These are phyloP conservation scores for Peronospora destructor DNA, from an alignment of 352 stramenopile species.

Conservation along the genomic window DNA sequence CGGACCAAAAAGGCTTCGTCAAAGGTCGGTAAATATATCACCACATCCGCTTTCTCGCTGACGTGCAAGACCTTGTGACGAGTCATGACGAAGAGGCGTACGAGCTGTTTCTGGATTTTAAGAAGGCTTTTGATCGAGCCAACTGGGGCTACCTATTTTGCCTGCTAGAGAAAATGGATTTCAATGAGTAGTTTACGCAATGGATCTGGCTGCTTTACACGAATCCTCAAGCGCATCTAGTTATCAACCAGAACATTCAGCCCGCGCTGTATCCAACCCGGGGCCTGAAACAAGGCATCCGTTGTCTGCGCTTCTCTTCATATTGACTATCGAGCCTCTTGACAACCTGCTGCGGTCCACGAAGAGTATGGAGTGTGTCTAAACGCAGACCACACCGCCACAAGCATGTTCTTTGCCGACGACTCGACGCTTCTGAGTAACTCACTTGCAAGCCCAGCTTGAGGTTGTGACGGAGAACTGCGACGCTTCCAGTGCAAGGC, in stretches of 20 bases:
- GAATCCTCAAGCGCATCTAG: neutral
- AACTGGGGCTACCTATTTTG: neutral
- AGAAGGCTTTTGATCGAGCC: neutral
- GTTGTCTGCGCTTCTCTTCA: neutral
- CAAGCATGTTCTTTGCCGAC: constrained; percentile 7
- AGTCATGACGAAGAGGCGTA: neutral
- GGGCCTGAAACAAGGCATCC: constrained; percentile 1
- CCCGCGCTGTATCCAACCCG: neutral
- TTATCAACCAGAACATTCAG: neutral
- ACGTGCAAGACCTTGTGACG: neutral
- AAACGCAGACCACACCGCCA: neutral
- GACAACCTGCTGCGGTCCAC: neutral
- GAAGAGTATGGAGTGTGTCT: neutral
- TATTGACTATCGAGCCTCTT: neutral
- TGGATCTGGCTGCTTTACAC: neutral
- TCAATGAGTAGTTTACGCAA: neutral
- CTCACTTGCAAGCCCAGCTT: constrained; percentile 3
- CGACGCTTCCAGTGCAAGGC: neutral
- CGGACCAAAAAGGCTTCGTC: neutral
- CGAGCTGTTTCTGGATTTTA: neutral
- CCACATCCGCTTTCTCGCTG: neutral
- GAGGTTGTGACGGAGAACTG: neutral
- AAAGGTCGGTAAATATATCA: neutral
- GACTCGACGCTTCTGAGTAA: neutral
- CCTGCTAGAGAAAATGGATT: neutral